These are phyloP conservation scores for Lactarius pseudohatsudake DNA, from an alignment of 768 basidiomycete species.

Conservation along the genomic window DNA sequence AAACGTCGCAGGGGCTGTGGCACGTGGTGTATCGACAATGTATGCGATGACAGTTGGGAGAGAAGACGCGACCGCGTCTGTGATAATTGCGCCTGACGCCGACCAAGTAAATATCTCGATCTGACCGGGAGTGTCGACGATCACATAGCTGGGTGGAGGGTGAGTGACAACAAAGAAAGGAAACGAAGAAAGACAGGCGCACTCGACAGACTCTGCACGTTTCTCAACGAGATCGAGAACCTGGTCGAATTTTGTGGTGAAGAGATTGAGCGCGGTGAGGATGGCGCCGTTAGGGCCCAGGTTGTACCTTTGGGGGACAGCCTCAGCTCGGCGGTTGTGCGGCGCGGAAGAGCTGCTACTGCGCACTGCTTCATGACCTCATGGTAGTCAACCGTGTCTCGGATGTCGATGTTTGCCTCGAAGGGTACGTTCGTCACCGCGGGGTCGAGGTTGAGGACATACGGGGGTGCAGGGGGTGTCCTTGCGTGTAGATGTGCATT, in stretches of 20 bases:
- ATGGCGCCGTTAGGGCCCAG: constrained; percentile 98
- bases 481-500: constrained; percentile 85
- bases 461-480: constrained; percentile 70
- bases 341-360: constrained; percentile 32
- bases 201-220: constrained; percentile 86
- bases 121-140: constrained; percentile 97
- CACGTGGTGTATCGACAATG: constrained; percentile 95
- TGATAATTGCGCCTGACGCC: constrained; percentile 97
- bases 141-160: constrained; percentile 65
- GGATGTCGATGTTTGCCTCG: constrained; percentile 95
- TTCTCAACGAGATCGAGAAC: constrained; percentile 91
- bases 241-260: constrained; percentile 99
- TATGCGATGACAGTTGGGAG: constrained; percentile 95
- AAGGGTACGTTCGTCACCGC: constrained; percentile 91
- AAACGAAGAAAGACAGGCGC: constrained; percentile 35
- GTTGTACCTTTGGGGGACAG: constrained; percentile 69
- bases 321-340: constrained; percentile 14
- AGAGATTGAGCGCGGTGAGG: constrained; percentile 92
- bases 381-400: constrained; percentile 95
- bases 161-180: neutral
- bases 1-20: constrained; percentile 93
- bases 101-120: constrained; percentile 99
- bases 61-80: constrained; percentile 91
- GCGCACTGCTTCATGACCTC: constrained; percentile 99
- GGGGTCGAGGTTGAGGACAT: constrained; percentile 97